A percentile compares a stretch with the other conserved stretches of the same genome.
phyloP scores from a whole-genome alignment of 352 stramenopile species.

The Globisporangium solare region DNA sequence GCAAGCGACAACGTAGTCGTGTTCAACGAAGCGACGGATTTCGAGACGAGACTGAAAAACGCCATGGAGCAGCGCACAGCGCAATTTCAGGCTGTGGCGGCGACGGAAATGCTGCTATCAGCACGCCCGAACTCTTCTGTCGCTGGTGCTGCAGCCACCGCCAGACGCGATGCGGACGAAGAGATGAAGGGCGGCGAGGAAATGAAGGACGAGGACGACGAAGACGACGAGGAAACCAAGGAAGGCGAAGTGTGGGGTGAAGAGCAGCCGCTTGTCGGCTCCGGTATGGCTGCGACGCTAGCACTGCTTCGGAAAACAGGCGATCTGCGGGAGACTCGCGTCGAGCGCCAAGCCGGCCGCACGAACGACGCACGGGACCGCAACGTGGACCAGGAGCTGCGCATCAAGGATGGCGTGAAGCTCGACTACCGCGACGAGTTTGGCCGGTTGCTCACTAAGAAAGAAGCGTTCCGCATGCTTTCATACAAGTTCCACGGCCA shows the following conservation, averaged over 20 bases:
- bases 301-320: slow-evolving; percentile 91
- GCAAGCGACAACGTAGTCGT: slow-evolving; percentile 47
- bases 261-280: slow-evolving; percentile 78
- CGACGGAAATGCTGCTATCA: slow-evolving; percentile 5
- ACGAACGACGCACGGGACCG: slow-evolving; percentile 94
- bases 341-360: slow-evolving; percentile 90
- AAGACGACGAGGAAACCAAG: slow-evolving; percentile 43
- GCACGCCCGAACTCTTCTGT: not conserved
- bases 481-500: slow-evolving; percentile 99
- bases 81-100: slow-evolving; percentile 36
- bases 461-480: slow-evolving; percentile 97
- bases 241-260: slow-evolving; percentile 69
- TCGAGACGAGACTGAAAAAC: slow-evolving; percentile 67
- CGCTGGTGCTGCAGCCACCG: not conserved
- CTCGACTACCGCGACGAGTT: slow-evolving; percentile 98
- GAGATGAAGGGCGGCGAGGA: slow-evolving; percentile 29
- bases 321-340: slow-evolving; percentile 85
- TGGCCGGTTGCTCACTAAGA: slow-evolving; percentile 94
- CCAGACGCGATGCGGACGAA: slow-evolving; percentile 21
- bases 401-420: slow-evolving; percentile 81
- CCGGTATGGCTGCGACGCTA: slow-evolving; percentile 90
- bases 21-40: slow-evolving; percentile 85
- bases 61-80: slow-evolving; percentile 69
- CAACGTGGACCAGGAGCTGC: slow-evolving; percentile 86
- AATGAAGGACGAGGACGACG: slow-evolving; percentile 20